A percentile compares a stretch with the other conserved stretches of the same genome.
These are phyloP conservation scores for Takashimella koratensis DNA, from an alignment of 1,284 basidiomycete species.

Conservation along the genomic window DNA sequence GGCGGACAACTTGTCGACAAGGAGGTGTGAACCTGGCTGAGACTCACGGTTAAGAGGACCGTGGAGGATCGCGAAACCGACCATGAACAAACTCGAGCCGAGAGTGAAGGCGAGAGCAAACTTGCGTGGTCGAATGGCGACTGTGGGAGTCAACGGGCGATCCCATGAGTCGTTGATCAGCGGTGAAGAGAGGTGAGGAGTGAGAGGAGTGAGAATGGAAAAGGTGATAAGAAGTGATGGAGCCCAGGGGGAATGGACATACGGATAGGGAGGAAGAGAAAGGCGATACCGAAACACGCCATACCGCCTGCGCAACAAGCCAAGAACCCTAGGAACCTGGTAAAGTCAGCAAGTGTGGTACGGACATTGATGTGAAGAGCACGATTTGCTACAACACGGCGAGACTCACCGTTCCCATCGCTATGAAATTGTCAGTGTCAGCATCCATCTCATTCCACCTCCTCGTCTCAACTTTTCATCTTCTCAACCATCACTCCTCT, in stretches of 20 bases:
- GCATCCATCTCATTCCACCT: neutral
- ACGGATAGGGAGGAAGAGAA: slow-evolving; percentile 78
- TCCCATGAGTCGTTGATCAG: neutral
- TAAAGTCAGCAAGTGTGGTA: slow-evolving; percentile 3
- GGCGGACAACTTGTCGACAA: neutral
- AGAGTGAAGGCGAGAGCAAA: slow-evolving; percentile 81
- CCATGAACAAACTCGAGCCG: slow-evolving; percentile 35
- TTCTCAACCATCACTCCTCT: neutral
- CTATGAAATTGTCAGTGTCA: slow-evolving; percentile 13
- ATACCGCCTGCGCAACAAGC: slow-evolving; percentile 84
- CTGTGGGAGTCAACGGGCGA: slow-evolving; percentile 15
- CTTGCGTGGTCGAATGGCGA: slow-evolving; percentile 78
- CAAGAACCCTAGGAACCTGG: slow-evolving; percentile 85
- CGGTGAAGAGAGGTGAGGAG: neutral
- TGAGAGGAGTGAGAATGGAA: neutral
- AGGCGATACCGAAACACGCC: slow-evolving; percentile 93
- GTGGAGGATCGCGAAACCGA: slow-evolving; percentile 56
- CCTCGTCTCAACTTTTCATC: neutral
- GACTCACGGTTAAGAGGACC: slow-evolving; percentile 47
- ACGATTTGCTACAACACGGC: no score
- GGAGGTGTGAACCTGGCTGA: neutral
- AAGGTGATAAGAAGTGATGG: neutral
- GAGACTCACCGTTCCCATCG: slow-evolving; percentile 41
- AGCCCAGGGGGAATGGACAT: slow-evolving; percentile 8
- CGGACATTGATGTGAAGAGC: neutral